phyloP scores from a whole-genome alignment of 805 yeast species.

The Kuraishia piskuri region DNA sequence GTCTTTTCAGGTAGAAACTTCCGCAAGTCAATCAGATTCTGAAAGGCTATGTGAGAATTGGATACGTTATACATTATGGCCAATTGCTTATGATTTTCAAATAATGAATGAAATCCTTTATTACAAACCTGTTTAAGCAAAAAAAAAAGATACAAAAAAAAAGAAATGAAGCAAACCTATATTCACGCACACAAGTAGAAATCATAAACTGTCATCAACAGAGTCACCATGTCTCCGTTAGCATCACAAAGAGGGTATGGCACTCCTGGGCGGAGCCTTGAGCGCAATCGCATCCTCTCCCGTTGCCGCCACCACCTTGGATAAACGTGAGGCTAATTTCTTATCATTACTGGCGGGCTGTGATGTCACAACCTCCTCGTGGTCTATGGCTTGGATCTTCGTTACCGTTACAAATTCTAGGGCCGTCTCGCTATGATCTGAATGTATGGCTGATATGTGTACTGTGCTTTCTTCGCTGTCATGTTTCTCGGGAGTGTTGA shows the following conservation, averaged over 20 bases:
- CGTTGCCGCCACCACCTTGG: background rate
- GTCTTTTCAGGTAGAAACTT: slow-evolving; percentile 89
- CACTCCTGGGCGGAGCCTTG: background rate
- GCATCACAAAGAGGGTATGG: background rate
- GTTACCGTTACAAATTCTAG: background rate
- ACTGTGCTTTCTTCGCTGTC: background rate
- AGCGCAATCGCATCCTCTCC: background rate
- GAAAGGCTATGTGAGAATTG: background rate
- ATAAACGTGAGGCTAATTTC: background rate
- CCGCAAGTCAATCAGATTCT: slow-evolving; percentile 39
- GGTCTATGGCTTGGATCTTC: background rate
- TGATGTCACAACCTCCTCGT: background rate
- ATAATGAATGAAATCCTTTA: background rate
- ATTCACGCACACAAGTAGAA: background rate
- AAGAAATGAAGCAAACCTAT: background rate
- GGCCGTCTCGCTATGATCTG: background rate
- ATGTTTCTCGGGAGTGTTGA: background rate
- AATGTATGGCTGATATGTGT: background rate
- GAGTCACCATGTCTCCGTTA: background rate
- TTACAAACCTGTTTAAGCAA: background rate
- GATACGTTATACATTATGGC: too few relatives aligned
- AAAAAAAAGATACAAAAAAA: slow-evolving; percentile 1
- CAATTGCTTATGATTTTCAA: background rate
- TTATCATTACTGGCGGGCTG: background rate
- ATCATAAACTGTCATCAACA: background rate